Base-by-base conservation (phyloP, 805 yeast genomes). In the Saccharomycopsis amapae region DNA sequence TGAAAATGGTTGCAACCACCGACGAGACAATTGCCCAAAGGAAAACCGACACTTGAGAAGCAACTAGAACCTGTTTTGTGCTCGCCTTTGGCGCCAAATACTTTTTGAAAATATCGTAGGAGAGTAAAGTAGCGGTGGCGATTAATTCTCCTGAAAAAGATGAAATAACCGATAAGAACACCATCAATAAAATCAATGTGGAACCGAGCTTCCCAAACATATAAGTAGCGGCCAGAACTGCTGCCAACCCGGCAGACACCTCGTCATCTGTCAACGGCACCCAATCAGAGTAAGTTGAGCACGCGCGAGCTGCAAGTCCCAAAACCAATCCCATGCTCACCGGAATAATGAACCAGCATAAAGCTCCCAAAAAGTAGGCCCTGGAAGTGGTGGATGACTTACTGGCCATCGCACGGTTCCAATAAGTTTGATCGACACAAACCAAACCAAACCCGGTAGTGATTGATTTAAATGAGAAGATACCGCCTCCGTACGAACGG, bases 361-460 rank as follows among this genome's bases (percentile, higher is more conserved):
- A 48, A 5, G 66, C 69, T 5, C 71, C 72, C 37, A 61, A 52
- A 44, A 67, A 57, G 49, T 68, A 69, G 3, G 70, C 71, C 13
- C 54, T 54, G 17, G 65, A 61, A 2, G 66, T 66, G 19, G 58
- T 56, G 18, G 49, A 53, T 7, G 66, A 56, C 28, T 54, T 55
- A 2, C 72, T 56, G 20, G 75, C 74, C 56, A 71, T 61, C n/a
- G 74, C 73, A 53, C 71, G 60, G 40, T 67, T 66, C 60, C 69
- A 65, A 45, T 66, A 65, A 31, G 66, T 65, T 54, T 66, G 68
- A 46, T 67, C 70, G 31, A 64, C 53, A 43, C 62, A 62, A n/a
- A 64, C 67, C 9, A 63, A 50, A 34, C 65, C 63, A 46, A 63
- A 61, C 10, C 70, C 68, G 13, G 65, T 62, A 26, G 62, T 56